Percentiles rank a stretch among this genome's conserved stretches.
phyloP scores from a whole-genome alignment of 495 filamentous ascomycete genomes.

The Daldinia vernicosa region DNA sequence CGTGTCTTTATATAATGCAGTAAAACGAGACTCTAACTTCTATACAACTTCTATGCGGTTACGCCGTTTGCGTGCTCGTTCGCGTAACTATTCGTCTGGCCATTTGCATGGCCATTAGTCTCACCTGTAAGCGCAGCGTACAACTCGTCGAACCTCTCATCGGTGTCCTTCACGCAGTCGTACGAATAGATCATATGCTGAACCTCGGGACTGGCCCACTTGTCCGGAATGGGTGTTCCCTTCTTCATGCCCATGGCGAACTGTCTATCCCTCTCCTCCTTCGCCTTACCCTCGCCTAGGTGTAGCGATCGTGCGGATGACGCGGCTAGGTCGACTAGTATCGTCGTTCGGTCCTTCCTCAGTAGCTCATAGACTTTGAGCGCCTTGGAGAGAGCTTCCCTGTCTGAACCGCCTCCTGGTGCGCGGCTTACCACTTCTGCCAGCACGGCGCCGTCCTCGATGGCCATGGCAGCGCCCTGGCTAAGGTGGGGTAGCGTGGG shows the following conservation, averaged over 20 bases:
- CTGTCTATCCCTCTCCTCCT: slow-evolving; percentile 77
- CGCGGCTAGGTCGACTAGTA: slow-evolving; percentile 75
- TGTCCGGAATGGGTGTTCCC: slow-evolving; percentile 70
- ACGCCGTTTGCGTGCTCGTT: slow-evolving; percentile 23
- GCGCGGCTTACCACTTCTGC: slow-evolving; percentile 69
- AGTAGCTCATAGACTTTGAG: slow-evolving; percentile 77
- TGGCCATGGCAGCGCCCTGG: slow-evolving; percentile 86
- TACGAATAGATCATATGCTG: slow-evolving; percentile 79
- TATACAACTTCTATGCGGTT: slow-evolving; percentile 29
- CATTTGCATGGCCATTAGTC: slow-evolving; percentile 13
- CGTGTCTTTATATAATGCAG: slow-evolving; percentile 19
- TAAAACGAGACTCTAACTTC: slow-evolving; percentile 4
- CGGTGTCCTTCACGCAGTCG: slow-evolving; percentile 69
- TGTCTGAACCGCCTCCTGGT: slow-evolving; percentile 55
- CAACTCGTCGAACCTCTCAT: slow-evolving; percentile 68
- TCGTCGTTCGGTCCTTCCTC: slow-evolving; percentile 73
- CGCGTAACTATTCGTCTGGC: slow-evolving; percentile 15
- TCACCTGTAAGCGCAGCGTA: slow-evolving; percentile 51
- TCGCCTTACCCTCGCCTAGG: slow-evolving; percentile 76
- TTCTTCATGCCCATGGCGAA: slow-evolving; percentile 70
- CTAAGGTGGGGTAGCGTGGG: slow-evolving; percentile 79
- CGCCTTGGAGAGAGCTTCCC: slow-evolving; percentile 68
- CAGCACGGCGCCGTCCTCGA: slow-evolving; percentile 80
- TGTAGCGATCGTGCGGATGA: slow-evolving; percentile 73
- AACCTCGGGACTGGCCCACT: slow-evolving; percentile 80